Evolutionary conservation across 2,329 filamentous ascomycete genomes (phyloP), one percentile per base, ranked within the genome.

Genomic region (Xylaria sp.): DNA sequence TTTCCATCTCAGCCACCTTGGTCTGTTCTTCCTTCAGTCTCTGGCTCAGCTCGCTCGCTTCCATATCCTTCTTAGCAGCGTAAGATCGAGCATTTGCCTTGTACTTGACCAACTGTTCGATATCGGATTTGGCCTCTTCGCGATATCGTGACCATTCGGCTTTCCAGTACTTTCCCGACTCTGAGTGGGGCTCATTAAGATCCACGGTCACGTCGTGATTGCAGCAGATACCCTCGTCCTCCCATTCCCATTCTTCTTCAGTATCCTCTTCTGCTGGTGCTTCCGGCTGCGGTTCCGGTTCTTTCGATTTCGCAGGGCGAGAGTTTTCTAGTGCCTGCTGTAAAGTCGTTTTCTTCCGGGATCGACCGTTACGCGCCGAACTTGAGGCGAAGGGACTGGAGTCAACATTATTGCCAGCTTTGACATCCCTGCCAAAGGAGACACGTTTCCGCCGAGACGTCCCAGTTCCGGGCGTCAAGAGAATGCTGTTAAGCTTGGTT

Each of bases 141-240:
- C 92, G 89, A 76, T 94, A 95, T 64, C 85, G 87, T 73, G 93
- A 87, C 75, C 92, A 94, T 76, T 94, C 88, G 28, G 88, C 86
- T 80, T 94, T 94, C 92, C 92, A 95, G 80, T 92, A 94, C 74
- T 87, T 89, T 7, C 92, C 92, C 3, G 92, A 94, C 68, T 91
- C 87, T 1, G 92, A 93, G 71, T 90, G 88, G 7, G 92, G 92
- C 75, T 93, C 90, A 71, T 91, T 91, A 58, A 93, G 81, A 75
- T 94, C 92, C 57, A 90, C 81, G 0, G 91, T 93, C 66, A 90
- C 82, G 74, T 94, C 91, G 64, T 86, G 84, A 61, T 88, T 86
- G 73, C 81, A 82, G 43, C 81, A 82, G 41, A 80, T 77, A 46
- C 86, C 83, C 28, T 86, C 84, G 56, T 86, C 85, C 67, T 89